phyloP scores from a whole-genome alignment of 192 early-diverging fungal species.

The Backusella tuberculispora region DNA sequence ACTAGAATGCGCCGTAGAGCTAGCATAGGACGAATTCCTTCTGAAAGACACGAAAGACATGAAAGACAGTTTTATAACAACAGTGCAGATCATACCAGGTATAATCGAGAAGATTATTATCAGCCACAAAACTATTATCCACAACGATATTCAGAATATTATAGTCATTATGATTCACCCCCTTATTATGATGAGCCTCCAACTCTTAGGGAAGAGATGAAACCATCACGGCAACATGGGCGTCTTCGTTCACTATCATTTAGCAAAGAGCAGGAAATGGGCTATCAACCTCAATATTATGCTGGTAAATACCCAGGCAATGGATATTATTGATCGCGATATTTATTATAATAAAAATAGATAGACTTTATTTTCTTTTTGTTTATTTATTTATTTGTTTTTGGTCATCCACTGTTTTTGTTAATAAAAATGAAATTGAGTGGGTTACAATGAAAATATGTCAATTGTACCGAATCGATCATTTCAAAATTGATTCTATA shows the following conservation, averaged over 20 bases:
- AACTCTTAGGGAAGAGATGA: background rate
- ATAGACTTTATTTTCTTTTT: no score
- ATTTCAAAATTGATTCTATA: no score
- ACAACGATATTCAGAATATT: background rate
- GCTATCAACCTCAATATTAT: background rate
- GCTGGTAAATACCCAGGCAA: background rate
- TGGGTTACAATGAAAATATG: no score
- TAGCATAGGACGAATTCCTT: background rate
- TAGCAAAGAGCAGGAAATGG: background rate
- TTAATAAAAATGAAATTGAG: no score
- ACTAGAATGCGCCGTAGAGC: background rate
- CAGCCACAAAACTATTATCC: background rate
- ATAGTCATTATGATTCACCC: background rate
- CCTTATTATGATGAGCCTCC: background rate
- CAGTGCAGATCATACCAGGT: background rate
- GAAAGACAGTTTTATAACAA: background rate
- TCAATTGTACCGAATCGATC: no score
- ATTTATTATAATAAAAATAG: no score
- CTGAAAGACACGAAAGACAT: background rate
- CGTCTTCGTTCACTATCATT: background rate
- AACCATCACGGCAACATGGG: background rate
- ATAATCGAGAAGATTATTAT: background rate
- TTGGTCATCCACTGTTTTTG: no score
- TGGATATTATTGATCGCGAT: background rate
- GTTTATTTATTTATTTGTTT: no score